A percentile compares a stretch with the other conserved stretches of the same genome.
Evolutionary conservation across 179 eudicot genomes (phyloP).

Genomic region (Spergularia azorica): DNA sequence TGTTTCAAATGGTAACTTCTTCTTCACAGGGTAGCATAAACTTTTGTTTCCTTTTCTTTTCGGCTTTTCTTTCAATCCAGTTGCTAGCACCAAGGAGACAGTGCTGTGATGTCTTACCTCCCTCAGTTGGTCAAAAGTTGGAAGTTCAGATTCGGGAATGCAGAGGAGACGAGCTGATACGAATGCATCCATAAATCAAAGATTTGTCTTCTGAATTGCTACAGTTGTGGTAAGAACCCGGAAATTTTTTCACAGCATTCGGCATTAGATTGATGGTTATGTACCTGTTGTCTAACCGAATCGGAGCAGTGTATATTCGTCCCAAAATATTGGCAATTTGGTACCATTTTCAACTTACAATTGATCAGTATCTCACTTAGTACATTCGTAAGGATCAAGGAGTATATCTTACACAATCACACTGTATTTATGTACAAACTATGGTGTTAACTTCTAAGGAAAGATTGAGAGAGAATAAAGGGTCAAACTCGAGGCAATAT

Average conservation of each 20-base stretch:
- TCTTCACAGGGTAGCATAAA: too few relatives aligned
- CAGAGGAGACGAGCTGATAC: constrained; percentile 56
- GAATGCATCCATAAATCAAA: constrained; percentile 33
- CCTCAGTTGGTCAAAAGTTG: constrained; percentile 36
- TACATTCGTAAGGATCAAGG: too few relatives aligned
- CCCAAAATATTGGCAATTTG: not conserved
- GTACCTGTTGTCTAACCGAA: not conserved
- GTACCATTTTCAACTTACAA: not conserved
- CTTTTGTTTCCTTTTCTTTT: too few relatives aligned
- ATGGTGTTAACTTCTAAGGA: too few relatives aligned
- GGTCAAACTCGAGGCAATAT: too few relatives aligned
- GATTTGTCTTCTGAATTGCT: not conserved
- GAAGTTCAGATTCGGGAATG: constrained; percentile 67
- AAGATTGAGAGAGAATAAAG: too few relatives aligned
- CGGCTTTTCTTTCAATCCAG: too few relatives aligned
- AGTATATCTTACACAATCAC: too few relatives aligned
- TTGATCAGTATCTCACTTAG: too few relatives aligned
- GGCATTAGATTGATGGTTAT: not conserved
- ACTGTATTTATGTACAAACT: too few relatives aligned
- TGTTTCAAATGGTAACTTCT: too few relatives aligned
- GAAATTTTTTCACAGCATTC: not conserved
- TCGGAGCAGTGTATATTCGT: not conserved
- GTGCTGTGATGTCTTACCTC: constrained; percentile 63
- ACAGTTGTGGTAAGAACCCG: not conserved
- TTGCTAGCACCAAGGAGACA: constrained; percentile 76